Evolutionary conservation across 2,329 filamentous ascomycete genomes (phyloP).

Genomic region (Penicillium decumbens): DNA sequence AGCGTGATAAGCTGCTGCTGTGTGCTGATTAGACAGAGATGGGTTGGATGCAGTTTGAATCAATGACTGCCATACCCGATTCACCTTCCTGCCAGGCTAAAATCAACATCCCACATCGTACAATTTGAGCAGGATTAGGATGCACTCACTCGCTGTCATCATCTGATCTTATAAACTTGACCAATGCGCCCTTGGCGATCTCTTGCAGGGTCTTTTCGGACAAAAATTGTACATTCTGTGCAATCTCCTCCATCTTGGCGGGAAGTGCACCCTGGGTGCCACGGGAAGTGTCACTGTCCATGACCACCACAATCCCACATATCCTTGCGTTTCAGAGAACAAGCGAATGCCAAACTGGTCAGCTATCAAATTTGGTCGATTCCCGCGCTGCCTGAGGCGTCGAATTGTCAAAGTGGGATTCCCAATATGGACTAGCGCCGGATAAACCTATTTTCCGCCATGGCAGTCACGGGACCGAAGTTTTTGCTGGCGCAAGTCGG

Average conservation of each 20-base stretch:
- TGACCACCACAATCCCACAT: slow-evolving; percentile 17
- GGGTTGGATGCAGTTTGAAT: slow-evolving; percentile 40
- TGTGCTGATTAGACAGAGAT: slow-evolving; percentile 39
- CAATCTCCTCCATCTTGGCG: slow-evolving; percentile 31
- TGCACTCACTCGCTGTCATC: slow-evolving; percentile 32
- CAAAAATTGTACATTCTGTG: slow-evolving; percentile 33
- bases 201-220: slow-evolving; percentile 32
- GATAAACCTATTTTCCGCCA: slow-evolving; percentile 20
- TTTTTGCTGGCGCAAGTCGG: slow-evolving; percentile 33
- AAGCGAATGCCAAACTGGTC: slow-evolving; percentile 1
- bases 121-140: neutral
- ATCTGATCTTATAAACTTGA: slow-evolving; percentile 30
- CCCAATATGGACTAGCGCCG: slow-evolving; percentile 26
- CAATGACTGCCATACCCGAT: slow-evolving; percentile 38
- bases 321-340: slow-evolving; percentile 3
- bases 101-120: slow-evolving; percentile 5
- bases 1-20: slow-evolving; percentile 43
- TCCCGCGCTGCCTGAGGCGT: slow-evolving; percentile 27
- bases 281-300: slow-evolving; percentile 21
- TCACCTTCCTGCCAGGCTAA: slow-evolving; percentile 27
- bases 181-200: slow-evolving; percentile 36
- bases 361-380: slow-evolving; percentile 18
- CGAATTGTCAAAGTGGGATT: slow-evolving; percentile 27
- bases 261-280: slow-evolving; percentile 10
- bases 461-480: slow-evolving; percentile 37